Base-by-base conservation (phyloP, 345 rosid species). In the Isatis tinctoria region DNA sequence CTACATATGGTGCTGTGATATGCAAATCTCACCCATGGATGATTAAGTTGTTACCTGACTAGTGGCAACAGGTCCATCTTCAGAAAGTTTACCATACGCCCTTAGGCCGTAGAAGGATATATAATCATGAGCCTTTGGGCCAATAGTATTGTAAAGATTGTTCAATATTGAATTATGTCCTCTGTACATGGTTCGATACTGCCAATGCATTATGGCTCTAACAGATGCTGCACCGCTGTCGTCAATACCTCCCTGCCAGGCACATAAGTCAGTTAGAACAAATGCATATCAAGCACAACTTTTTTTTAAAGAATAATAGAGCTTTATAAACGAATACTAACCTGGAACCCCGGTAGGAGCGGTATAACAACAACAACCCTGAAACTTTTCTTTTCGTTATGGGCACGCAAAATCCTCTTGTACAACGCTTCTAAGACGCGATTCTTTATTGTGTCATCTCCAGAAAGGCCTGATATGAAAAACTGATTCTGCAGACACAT, bases 191-290 rank as follows among this genome's bases (percentile, higher is more conserved):
- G 99, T 96, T 78, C 98, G 87, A 82, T 92, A 86, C 82, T 96
- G 99, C 98, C 98, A 96, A 75, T 96, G 98, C 97, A 96, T 89
- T 80, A 92, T 92, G 73, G 99, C 98, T 90, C 98, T 90, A 26
- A 96, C 96, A 79, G 98, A 88, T 63, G 99, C 98, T 8, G 98
- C 97, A 61, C 98, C 98, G 69, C 87, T 81, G 84, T 92, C 99
- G 65, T 96, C 98, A 81, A 92, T 67, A 67, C 99, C 99, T 40
- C 99, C 99, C 98, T 96, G 83, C 79, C 67, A 79, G 70, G 45
- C 44, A 56, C 63, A 67, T 24, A 43, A 36, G 66, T 75, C 33
- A 62, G 63, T 54, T 59, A 39, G 57, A 48, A 13, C 32, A 43
- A 17, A 11, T 6, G 45, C 48, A 32, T 32, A 32, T 4, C 48